These are phyloP conservation scores for Huntiella bhutanensis DNA, from an alignment of 2,329 filamentous ascomycete species.

Conservation along the genomic window DNA sequence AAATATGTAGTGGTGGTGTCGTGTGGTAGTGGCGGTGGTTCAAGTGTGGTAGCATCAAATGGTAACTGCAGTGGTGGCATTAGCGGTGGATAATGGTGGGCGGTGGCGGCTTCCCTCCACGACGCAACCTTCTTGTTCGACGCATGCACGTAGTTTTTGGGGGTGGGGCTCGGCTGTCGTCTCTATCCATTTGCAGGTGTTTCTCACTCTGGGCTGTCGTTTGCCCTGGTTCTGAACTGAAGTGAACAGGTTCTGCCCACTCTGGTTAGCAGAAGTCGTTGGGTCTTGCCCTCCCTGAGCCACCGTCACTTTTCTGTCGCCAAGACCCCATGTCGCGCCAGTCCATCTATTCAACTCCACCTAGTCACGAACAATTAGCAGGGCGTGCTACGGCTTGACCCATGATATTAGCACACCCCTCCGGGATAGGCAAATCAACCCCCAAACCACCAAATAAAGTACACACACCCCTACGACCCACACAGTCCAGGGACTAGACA, in stretches of 20 bases:
- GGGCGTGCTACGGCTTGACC: neutral
- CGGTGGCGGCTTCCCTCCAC: too few relatives aligned
- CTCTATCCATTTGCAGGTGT: too few relatives aligned
- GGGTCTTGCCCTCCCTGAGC: neutral
- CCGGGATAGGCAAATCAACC: constrained; percentile 2
- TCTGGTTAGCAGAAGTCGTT: neutral
- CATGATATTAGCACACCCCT: constrained; percentile 2
- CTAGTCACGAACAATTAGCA: neutral
- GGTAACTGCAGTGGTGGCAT: too few relatives aligned
- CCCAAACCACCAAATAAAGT: constrained; percentile 11
- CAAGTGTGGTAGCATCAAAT: neutral
- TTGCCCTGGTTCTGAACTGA: too few relatives aligned
- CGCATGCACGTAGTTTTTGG: too few relatives aligned
- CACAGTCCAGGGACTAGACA: constrained; percentile 5
- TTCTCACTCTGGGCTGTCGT: too few relatives aligned
- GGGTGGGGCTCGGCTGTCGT: too few relatives aligned
- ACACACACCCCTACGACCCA: constrained; percentile 1
- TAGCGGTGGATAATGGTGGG: too few relatives aligned
- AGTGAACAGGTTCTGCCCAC: too few relatives aligned
- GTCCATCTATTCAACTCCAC: neutral
- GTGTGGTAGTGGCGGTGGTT: neutral
- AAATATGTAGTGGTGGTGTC: neutral
- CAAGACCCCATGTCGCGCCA: constrained; percentile 8
- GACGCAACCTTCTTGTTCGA: too few relatives aligned
- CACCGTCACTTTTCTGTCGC: neutral